These are phyloP conservation scores for Plasmodium blacklocki DNA, from an alignment of 169 alveolate species.

Conservation along the genomic window DNA sequence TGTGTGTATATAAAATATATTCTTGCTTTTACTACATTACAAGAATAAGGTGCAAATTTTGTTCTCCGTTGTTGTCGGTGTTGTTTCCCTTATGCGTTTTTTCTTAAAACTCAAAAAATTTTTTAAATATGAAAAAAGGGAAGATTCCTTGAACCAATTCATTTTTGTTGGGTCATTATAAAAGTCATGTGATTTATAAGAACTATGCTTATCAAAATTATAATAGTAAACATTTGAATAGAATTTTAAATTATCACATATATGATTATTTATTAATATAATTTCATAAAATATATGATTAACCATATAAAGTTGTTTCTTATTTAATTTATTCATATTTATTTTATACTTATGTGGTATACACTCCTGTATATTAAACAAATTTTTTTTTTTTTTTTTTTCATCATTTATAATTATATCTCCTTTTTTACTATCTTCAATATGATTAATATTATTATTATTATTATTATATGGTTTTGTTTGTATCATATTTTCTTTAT, in stretches of 20 bases:
- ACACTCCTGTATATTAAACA: slow-evolving; percentile 61
- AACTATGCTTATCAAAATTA: slow-evolving; percentile 9
- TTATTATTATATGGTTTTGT: no score
- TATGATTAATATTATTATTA: not conserved
- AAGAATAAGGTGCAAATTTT: slow-evolving; percentile 34
- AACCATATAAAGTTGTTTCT: slow-evolving; percentile 54
- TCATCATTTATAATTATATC: not conserved
- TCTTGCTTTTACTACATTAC: slow-evolving; percentile 15
- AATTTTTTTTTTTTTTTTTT: slow-evolving; percentile 5
- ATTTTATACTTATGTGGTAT: slow-evolving; percentile 67
- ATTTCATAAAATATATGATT: slow-evolving; percentile 74
- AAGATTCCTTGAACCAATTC: slow-evolving; percentile 33
- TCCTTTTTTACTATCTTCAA: not conserved
- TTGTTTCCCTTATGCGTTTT: slow-evolving; percentile 35
- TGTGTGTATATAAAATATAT: slow-evolving; percentile 14
- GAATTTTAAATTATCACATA: slow-evolving; percentile 65
- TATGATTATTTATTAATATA: slow-evolving; percentile 51
- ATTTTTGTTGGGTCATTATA: slow-evolving; percentile 65
- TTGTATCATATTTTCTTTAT: no score
- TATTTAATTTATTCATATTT: slow-evolving; percentile 38
- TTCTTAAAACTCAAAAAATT: slow-evolving; percentile 64
- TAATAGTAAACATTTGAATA: slow-evolving; percentile 64
- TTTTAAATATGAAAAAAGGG: slow-evolving; percentile 61
- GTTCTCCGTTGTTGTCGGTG: slow-evolving; percentile 12
- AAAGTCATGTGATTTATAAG: slow-evolving; percentile 20